Percentiles rank a stretch among this genome's conserved stretches.
Conservation (phyloP, 306 rosid genomes). For the Prunus davidiana region DNA sequence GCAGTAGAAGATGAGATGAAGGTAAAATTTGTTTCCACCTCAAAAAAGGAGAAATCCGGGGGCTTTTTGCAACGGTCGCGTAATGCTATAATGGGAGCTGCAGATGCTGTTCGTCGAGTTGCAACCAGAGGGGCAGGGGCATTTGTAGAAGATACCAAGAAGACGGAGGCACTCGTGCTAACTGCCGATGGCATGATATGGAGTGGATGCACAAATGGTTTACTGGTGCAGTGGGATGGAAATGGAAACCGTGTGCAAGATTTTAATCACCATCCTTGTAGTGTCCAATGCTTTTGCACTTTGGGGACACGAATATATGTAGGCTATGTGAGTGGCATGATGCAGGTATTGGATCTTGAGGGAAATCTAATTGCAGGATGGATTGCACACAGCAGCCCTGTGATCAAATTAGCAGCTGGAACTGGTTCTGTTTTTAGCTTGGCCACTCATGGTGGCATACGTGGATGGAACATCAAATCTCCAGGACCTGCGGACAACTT, state of each 20-base stretch:
- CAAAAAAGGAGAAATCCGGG: conserved; percentile 88
- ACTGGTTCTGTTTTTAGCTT: conserved; percentile 68
- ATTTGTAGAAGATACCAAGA: conserved; percentile 75
- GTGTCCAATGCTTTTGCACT: conserved; percentile 85
- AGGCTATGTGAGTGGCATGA: conserved; percentile 83
- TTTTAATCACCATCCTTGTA: conserved; percentile 63
- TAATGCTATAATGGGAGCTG: conserved; percentile 95
- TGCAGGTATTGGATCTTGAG: conserved; percentile 83
- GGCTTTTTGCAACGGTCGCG: conserved; percentile 90
- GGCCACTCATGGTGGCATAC: conserved; percentile 96
- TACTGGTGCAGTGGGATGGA: conserved; percentile 92
- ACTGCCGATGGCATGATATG: conserved; percentile 86
- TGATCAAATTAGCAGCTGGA: conserved; percentile 73
- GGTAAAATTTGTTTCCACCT: conserved; percentile 64
- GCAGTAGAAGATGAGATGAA: conserved; percentile 77
- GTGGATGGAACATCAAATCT: conserved; percentile 88
- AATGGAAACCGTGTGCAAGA: conserved; percentile 81
- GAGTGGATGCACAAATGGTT: conserved; percentile 95
- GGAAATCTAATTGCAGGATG: conserved; percentile 82
- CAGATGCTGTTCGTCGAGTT: conserved; percentile 94
- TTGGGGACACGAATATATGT: conserved; percentile 68
- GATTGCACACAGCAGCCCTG: conserved; percentile 93
- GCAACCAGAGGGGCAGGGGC: conserved; percentile 96
- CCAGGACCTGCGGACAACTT: conserved; percentile 77
- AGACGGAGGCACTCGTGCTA: conserved; percentile 72